These are phyloP conservation scores for Sungouiozyma ichnusensis DNA, from an alignment of 805 yeast species.

Conservation along the genomic window DNA sequence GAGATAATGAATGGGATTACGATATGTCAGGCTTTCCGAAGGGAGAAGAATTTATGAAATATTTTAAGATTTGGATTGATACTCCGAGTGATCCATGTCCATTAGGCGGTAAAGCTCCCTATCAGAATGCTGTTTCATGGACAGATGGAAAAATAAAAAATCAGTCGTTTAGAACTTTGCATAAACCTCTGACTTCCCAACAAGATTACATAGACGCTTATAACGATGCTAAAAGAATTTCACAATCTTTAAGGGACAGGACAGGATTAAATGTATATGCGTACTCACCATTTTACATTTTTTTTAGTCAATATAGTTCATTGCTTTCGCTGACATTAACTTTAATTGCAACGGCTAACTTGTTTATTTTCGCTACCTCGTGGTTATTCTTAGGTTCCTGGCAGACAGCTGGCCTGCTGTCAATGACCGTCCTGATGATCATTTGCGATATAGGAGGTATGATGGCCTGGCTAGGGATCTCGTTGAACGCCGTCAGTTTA, in stretches of 20 bases:
- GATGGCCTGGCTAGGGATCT: slow-evolving; percentile 63
- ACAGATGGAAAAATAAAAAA: slow-evolving; percentile 38
- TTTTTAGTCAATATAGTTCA: slow-evolving; percentile 76
- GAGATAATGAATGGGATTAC: slow-evolving; percentile 52
- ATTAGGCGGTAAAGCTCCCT: slow-evolving; percentile 91
- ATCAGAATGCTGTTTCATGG: slow-evolving; percentile 46
- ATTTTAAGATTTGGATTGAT: slow-evolving; percentile 71
- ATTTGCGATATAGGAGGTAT: slow-evolving; percentile 68
- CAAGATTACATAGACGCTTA: slow-evolving; percentile 75
- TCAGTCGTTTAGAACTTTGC: slow-evolving; percentile 71
- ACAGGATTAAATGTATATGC: slow-evolving; percentile 55
- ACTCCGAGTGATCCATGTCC: slow-evolving; percentile 87
- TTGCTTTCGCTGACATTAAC: slow-evolving; percentile 49
- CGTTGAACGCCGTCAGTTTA: slow-evolving; percentile 79
- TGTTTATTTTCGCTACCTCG: slow-evolving; percentile 43
- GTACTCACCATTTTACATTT: slow-evolving; percentile 86
- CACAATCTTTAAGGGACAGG: slow-evolving; percentile 41
- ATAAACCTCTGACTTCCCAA: slow-evolving; percentile 71
- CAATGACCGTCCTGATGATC: slow-evolving; percentile 51
- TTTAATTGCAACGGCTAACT: slow-evolving; percentile 43
- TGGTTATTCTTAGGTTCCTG: slow-evolving; percentile 56
- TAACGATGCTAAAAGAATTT: slow-evolving; percentile 57
- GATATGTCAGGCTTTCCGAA: slow-evolving; percentile 79
- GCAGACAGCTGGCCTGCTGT: slow-evolving; percentile 45
- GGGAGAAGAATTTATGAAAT: slow-evolving; percentile 57